These are phyloP conservation scores for Auriscalpium microsporum DNA, from an alignment of 768 basidiomycete genomes.

Conservation along the genomic window DNA sequence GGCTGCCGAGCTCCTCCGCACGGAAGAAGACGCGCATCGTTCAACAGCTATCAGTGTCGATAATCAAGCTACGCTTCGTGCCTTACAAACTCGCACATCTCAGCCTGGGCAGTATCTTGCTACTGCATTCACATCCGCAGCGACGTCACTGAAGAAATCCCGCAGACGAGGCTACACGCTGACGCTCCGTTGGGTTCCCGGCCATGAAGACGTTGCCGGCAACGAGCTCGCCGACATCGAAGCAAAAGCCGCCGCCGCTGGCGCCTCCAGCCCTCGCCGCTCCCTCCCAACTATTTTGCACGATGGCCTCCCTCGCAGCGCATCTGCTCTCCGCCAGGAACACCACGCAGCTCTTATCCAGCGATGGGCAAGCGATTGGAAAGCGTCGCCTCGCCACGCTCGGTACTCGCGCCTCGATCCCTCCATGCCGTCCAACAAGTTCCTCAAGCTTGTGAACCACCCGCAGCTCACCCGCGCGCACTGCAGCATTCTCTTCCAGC, in stretches of 20 bases:
- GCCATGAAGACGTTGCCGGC: conserved; percentile 13
- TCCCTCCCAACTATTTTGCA: not conserved
- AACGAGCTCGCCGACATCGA: conserved; percentile 17
- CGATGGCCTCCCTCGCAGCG: not conserved
- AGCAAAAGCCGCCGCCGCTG: conserved; percentile 17
- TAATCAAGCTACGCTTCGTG: conserved; percentile 7
- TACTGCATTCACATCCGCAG: not conserved
- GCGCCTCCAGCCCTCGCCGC: not conserved
- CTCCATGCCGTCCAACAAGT: not conserved
- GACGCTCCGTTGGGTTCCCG: not conserved
- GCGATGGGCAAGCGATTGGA: not conserved
- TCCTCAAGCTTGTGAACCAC: not conserved
- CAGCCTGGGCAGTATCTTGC: conserved; percentile 8
- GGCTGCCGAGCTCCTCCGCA: conserved; percentile 19
- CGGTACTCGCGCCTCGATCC: not conserved
- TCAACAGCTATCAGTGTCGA: not conserved
- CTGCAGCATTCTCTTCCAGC: not conserved
- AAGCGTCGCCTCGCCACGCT: not conserved
- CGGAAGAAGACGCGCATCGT: not conserved
- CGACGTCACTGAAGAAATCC: not conserved
- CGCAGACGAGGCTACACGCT: not conserved
- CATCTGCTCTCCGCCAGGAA: not conserved
- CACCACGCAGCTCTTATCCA: not conserved
- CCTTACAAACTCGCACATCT: not conserved
- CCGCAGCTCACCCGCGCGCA: not conserved